Evolutionary conservation across 768 basidiomycete species (phyloP), one percentile per base, ranked within the genome.

Genomic region (Lepiota venenata): DNA sequence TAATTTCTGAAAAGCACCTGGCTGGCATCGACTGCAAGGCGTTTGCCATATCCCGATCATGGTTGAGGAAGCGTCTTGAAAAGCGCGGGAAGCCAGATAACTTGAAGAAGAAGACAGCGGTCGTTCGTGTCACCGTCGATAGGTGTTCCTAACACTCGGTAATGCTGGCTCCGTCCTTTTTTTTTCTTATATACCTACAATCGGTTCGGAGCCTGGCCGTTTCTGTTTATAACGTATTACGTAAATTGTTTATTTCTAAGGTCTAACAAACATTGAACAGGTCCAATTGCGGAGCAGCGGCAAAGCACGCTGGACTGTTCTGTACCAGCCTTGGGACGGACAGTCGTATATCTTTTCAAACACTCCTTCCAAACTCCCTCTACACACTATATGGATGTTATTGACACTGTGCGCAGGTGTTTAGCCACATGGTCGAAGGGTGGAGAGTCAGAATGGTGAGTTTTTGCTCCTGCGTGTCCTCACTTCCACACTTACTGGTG

Each of bases 371-470:
- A 16, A 15, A 18, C 27, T 7, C 16, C 36, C 38, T 12, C 37
- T n/a, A 47, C 32, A 21, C 32, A 18, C 32, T 48, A 38, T 3
- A 88, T 88, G 87, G 79, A 88, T 62, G 76, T 85, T 60, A 74
- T 87, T 27, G 72, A 73, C 56, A 77, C 62, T 52, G 76, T 87
- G 40, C 75, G 73, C 56, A 69, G 62, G 25, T 82, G 71, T 64
- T 58, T 88, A 29, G 66, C 69, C 55, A 74, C 62, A 21, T 89
- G 87, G 87, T 68, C 66, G 21, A 79, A 68, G 57, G 80, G 78
- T 50, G 87, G 87, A 25, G 82, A 84, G 58, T 68, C 71, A 2
- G 79, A 84, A 72, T 87, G 85, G 87, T 85, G 59, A 60, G 73
- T 69, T 55, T 42, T 47, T 36, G 55, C 56, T 55, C 35, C 59